Evolutionary conservation across 352 stramenopile genomes (phyloP).

Genomic region (Phytophthora pluvialis): DNA sequence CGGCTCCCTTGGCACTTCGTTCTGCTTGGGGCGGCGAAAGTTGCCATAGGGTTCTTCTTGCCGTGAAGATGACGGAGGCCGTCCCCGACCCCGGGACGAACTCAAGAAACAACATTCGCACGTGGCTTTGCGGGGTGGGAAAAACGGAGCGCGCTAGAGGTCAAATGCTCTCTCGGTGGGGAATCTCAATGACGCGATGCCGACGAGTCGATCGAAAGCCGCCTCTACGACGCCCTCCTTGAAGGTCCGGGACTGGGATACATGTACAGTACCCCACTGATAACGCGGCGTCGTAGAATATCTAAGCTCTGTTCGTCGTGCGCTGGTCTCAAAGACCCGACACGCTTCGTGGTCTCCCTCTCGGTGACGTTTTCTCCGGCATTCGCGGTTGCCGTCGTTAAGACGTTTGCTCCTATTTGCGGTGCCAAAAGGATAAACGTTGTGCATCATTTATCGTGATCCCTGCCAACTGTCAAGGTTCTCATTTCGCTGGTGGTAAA

Average conservation of each 20-base stretch:
- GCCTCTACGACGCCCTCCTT: neutral
- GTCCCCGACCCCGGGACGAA: neutral
- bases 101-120: constrained; percentile 6
- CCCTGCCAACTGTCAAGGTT: neutral
- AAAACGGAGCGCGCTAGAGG: constrained; percentile 8
- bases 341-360: neutral
- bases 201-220: neutral
- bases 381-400: too few relatives aligned
- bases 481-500: constrained; percentile 27
- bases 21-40: neutral
- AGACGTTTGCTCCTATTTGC: too few relatives aligned
- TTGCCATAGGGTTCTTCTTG: constrained; percentile 17
- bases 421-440: too few relatives aligned
- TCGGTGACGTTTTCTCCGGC: too few relatives aligned
- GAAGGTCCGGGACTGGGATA: too few relatives aligned
- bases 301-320: neutral
- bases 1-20: constrained; percentile 2
- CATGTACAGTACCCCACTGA: neutral
- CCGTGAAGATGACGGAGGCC: constrained; percentile 7
- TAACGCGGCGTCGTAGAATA: constrained; percentile 6
- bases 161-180: constrained; percentile 13
- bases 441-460: too few relatives aligned
- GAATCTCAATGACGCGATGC: constrained; percentile 7
- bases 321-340: neutral
- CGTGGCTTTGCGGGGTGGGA: constrained; percentile 5